phyloP scores from a whole-genome alignment of 768 basidiomycete species.

The Boletellus ananas region DNA sequence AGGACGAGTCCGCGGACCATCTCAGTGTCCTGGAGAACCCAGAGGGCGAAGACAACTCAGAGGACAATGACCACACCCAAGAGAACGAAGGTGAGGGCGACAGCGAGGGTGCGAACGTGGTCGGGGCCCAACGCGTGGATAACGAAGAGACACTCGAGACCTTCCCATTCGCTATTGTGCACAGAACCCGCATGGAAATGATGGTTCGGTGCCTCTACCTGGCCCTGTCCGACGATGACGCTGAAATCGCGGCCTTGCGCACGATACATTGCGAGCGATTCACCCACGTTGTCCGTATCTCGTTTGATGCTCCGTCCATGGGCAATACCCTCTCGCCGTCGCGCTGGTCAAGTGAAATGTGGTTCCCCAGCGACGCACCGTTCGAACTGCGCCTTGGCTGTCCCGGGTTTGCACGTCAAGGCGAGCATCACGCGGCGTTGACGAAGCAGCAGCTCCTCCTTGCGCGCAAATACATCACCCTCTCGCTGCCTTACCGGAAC shows the following conservation, averaged over 20 bases:
- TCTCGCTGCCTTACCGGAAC: not conserved
- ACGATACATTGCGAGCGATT: not conserved
- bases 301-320: not conserved
- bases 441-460: not conserved
- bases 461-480: not conserved
- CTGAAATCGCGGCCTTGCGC: slow-evolving; percentile 1
- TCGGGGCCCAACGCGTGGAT: not conserved
- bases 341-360: not conserved
- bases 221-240: slow-evolving; percentile 5
- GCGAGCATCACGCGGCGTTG: not conserved
- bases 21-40: not conserved
- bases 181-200: slow-evolving; percentile 1
- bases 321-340: not conserved
- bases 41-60: not conserved
- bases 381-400: not conserved
- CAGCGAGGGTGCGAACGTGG: not conserved
- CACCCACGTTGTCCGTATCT: slow-evolving; percentile 3
- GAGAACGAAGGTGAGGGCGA: not conserved
- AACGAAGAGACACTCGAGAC: not conserved
- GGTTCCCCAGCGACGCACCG: not conserved
- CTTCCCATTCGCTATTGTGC: not conserved
- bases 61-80: not conserved
- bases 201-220: not conserved
- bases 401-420: not conserved
- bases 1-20: not conserved